Percentiles rank a stretch among this genome's conserved stretches.
Conservation (phyloP, 345 rosid genomes). For the Lepidium aucheri region DNA sequence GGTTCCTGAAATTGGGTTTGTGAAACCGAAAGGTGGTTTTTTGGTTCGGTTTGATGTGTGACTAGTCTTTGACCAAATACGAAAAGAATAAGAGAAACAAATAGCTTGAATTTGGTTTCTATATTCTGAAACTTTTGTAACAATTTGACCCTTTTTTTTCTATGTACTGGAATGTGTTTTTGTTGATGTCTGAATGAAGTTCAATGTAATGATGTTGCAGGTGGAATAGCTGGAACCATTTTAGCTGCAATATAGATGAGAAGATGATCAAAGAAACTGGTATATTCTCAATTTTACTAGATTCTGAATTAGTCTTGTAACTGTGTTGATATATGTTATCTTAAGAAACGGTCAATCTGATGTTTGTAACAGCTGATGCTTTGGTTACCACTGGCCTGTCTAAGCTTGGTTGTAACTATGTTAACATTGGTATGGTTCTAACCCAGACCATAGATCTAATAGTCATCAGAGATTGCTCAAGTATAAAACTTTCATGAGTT, state of each 20-base stretch:
- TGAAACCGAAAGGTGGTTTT: not conserved
- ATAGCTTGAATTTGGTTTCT: not conserved
- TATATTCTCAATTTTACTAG: not conserved
- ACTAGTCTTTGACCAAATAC: not conserved
- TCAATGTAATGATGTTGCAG: constrained; percentile 31
- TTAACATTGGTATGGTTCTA: constrained; percentile 59
- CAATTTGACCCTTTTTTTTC: not conserved
- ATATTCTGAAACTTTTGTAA: not conserved
- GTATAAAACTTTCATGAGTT: not conserved
- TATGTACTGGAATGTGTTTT: not conserved
- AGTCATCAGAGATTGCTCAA: not conserved
- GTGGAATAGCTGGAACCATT: constrained; percentile 99
- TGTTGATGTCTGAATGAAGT: constrained; percentile 7
- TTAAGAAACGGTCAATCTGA: not conserved
- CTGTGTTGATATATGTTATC: not conserved
- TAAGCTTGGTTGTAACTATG: constrained; percentile 68
- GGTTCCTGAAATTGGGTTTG: not conserved
- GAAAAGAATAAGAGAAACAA: not conserved
- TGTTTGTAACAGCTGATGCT: constrained; percentile 54
- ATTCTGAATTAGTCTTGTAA: not conserved
- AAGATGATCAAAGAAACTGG: constrained; percentile 66
- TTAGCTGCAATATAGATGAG: constrained; percentile 56
- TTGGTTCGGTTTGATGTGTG: not conserved
- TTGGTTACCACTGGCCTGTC: constrained; percentile 71
- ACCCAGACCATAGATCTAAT: not conserved